Evolutionary conservation across 805 yeast species (phyloP), one percentile per base, ranked within the genome.

Genomic region (Debaryomyces tyrocola): DNA sequence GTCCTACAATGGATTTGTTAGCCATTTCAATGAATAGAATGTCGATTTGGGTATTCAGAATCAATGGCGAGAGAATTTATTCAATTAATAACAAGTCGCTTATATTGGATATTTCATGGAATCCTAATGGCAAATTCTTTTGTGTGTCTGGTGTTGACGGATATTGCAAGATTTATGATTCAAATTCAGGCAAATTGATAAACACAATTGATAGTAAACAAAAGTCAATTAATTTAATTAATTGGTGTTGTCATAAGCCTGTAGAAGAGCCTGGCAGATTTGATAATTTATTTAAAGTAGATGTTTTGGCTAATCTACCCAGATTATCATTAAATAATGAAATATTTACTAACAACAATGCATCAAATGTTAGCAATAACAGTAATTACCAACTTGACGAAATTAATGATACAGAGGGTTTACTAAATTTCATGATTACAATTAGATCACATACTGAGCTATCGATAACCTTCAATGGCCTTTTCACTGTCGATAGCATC

Each of bases 1-100:
- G 83, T 55, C 84, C 85, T 1, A 65, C 74, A 8, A 74, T 80
- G 72, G 78, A 78, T 50, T 67, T 80, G 28, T 51, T 84, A 29
- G 77, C 82, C 6, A 58, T 82, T 2, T 68, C 81, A 8, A 78
- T 62, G 86, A 84, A 46, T 56, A 66, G 55, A 48, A 69, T 46
- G 60, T 82, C 78, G 4, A 55, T 73, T 4, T 70, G 80, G 68
- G 73, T 83, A 8, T 79, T 76, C 51, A 73, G 88, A 40, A 60
- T 74, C 36, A 77, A 75, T 47, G 85, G 84, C 1, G 78, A 76
- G 48, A 54, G 78, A 17, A 78, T 81, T 4, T 81, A 80, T 71
- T 70, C 80, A 12, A 63, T 76, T 21, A 67, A 70, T 39, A 63
- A 70, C 42, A 61, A 62, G 43, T 60, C 69, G 8, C 57, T 56